Percentiles rank a stretch among this genome's conserved stretches.
Evolutionary conservation across 495 filamentous ascomycete genomes (phyloP).

Genomic region (Lepraria neglecta): DNA sequence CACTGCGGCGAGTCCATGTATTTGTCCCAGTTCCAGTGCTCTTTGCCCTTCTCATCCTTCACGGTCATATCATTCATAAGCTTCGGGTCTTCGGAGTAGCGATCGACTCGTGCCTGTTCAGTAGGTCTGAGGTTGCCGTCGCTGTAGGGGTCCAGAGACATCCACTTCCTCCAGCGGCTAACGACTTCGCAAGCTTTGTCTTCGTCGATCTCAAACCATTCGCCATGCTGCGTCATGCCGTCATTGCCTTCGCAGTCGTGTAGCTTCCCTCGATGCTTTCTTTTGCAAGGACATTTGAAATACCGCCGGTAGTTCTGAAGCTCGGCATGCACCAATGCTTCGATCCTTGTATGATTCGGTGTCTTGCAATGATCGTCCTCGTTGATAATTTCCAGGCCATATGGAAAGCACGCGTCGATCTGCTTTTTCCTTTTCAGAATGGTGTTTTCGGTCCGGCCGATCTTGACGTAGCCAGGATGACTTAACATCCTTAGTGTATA

Average conservation of each 20-base stretch:
- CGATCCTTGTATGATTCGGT: neutral
- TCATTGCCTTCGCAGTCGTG: neutral
- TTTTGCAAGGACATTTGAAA: neutral
- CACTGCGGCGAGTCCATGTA: neutral
- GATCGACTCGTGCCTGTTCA: neutral
- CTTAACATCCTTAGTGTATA: neutral
- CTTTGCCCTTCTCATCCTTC: neutral
- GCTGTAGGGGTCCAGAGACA: neutral
- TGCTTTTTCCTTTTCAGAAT: neutral
- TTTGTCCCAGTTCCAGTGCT: neutral
- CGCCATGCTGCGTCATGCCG: neutral
- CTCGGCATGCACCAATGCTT: neutral
- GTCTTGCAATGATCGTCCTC: neutral
- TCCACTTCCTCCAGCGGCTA: neutral
- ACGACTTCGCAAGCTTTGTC: neutral
- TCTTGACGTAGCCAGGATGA: neutral
- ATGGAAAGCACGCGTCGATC: neutral
- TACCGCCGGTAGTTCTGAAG: neutral
- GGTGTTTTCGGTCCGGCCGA: neutral
- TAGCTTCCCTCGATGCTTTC: neutral
- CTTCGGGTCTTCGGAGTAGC: neutral
- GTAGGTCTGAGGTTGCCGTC: neutral
- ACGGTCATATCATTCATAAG: too few species aligned
- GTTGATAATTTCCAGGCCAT: neutral
- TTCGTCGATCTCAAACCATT: slow-evolving; percentile 1